Evolutionary conservation across 306 rosid species (phyloP).

Genomic region (Quercus rubra): DNA sequence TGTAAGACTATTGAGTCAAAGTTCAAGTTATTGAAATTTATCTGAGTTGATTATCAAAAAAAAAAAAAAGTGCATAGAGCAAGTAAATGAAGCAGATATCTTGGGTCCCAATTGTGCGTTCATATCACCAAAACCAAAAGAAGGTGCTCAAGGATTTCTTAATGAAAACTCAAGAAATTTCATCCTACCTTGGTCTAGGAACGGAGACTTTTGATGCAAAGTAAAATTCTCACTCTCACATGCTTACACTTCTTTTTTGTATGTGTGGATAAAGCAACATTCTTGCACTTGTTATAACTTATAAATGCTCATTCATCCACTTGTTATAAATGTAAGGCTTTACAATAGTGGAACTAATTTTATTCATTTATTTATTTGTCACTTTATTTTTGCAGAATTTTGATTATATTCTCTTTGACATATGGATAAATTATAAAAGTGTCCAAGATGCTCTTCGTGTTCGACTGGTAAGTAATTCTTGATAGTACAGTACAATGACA

Average conservation of each 20-base stretch:
- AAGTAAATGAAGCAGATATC: background rate
- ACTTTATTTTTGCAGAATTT: slow-evolving; percentile 7
- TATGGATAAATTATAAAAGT: slow-evolving; percentile 6
- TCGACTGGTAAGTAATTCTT: slow-evolving; percentile 2
- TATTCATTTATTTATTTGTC: background rate
- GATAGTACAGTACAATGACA: too few relatives aligned
- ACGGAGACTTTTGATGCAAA: background rate
- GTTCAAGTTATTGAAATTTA: too few relatives aligned
- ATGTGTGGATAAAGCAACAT: too few relatives aligned
- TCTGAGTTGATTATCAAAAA: too few relatives aligned
- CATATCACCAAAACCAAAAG: slow-evolving; percentile 11
- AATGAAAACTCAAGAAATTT: background rate
- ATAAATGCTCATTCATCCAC: background rate
- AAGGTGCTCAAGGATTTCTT: slow-evolving; percentile 17
- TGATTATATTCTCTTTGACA: slow-evolving; percentile 1
- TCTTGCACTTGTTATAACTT: too few relatives aligned
- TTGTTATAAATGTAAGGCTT: background rate
- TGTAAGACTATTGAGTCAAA: too few relatives aligned
- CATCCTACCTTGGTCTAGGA: background rate
- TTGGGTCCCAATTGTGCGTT: slow-evolving; percentile 19
- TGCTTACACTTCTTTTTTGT: too few relatives aligned
- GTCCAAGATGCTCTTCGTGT: slow-evolving; percentile 23
- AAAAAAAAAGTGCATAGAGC: background rate
- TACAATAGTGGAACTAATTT: background rate
- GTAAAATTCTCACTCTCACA: background rate